phyloP scores from a whole-genome alignment of 129 eudicot species.

The Deinandra increscens region DNA sequence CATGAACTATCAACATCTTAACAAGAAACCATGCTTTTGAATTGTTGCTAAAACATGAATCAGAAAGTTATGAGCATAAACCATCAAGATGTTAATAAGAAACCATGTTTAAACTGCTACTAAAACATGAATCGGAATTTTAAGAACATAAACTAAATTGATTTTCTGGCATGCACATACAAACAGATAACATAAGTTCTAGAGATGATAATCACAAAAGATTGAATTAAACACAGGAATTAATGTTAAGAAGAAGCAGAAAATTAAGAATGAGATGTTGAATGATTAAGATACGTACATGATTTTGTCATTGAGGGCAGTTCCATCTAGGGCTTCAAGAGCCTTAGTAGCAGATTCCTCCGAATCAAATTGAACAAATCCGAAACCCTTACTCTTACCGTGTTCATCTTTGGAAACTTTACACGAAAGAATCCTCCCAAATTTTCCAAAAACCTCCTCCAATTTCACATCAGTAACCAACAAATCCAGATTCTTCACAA shows the following conservation, averaged over 20 bases:
- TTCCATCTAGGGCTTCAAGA: constrained; percentile 37
- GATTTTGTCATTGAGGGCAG: constrained; percentile 38
- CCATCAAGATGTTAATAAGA: no score
- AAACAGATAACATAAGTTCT: no score
- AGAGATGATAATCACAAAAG: no score
- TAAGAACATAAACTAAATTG: not conserved
- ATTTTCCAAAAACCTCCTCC: constrained; percentile 42
- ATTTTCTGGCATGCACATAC: no score
- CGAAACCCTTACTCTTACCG: constrained; percentile 57
- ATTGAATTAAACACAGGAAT: no score
- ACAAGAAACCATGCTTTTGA: constrained; percentile 11
- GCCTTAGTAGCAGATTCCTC: constrained; percentile 50
- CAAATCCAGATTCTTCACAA: constrained; percentile 51
- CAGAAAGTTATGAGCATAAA: not conserved
- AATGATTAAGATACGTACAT: constrained; percentile 33
- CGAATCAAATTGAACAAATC: constrained; percentile 50
- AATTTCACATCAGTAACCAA: constrained; percentile 34
- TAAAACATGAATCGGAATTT: not conserved
- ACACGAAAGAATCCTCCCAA: constrained; percentile 49
- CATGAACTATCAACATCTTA: constrained; percentile 10
- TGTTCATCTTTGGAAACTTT: constrained; percentile 45
- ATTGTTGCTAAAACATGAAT: constrained; percentile 2
- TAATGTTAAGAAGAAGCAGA: not conserved
- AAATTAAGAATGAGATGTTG: not conserved
- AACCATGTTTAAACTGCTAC: not conserved